Conservation (phyloP, 2,329 filamentous ascomycete species). For the Rhynchosporium agropyri region DNA sequence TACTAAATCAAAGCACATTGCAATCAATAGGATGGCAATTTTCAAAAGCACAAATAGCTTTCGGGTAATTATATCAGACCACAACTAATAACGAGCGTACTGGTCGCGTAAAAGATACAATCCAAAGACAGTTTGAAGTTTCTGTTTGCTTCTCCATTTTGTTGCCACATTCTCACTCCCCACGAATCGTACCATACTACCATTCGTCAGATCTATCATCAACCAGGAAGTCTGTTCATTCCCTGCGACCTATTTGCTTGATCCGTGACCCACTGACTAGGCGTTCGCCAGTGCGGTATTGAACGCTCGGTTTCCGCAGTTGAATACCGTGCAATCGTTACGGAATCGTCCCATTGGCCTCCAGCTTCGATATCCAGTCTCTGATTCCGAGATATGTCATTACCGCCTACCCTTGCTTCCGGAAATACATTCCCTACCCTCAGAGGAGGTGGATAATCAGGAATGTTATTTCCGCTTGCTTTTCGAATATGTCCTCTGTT, state of each 20-base stretch:
- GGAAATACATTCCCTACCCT: not conserved
- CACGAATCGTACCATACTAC: not conserved
- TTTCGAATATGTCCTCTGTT: constrained; percentile 2
- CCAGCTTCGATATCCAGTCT: constrained; percentile 11
- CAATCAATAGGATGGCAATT: constrained; percentile 3
- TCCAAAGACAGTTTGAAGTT: not conserved
- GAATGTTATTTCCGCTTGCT: constrained; percentile 8
- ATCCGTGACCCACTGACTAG: constrained; percentile 13
- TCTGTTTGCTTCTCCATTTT: not conserved
- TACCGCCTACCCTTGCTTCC: not conserved
- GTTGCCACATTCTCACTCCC: not conserved
- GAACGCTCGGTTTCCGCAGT: not conserved
- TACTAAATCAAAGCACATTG: not conserved
- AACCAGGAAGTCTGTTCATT: constrained; percentile 6
- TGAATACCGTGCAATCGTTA: constrained; percentile 3
- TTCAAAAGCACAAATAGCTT: not conserved
- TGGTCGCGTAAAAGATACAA: constrained; percentile 8
- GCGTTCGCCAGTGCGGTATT: constrained; percentile 14
- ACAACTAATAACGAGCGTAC: constrained; percentile 12
- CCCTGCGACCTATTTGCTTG: constrained; percentile 9
- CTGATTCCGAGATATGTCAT: not conserved
- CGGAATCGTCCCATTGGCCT: constrained; percentile 12
- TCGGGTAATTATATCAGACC: constrained; percentile 5
- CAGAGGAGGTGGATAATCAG: not conserved
- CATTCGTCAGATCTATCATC: not conserved